These are phyloP conservation scores for Lotmaria passim DNA, from an alignment of 208 protist genomes.

Conservation along the genomic window DNA sequence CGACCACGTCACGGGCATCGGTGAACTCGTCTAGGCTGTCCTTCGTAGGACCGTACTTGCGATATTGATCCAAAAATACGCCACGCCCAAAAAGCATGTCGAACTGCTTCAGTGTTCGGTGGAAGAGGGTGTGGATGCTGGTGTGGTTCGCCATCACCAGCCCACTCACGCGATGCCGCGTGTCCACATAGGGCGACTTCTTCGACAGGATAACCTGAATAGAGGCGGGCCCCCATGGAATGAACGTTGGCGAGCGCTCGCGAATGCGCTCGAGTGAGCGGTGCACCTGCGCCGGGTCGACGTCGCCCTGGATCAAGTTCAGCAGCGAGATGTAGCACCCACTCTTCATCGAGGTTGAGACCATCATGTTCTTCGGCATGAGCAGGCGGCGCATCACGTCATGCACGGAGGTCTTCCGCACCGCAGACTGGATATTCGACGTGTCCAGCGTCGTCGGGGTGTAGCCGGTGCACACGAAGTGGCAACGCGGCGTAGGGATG, in stretches of 20 bases:
- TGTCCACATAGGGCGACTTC: constrained; percentile 97
- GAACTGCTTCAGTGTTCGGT: constrained; percentile 92
- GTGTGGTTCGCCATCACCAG: constrained; percentile 99
- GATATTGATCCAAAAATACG: constrained; percentile 96
- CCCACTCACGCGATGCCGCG: constrained; percentile 97
- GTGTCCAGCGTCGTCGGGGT: constrained; percentile 96
- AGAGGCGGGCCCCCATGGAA: constrained; percentile 98
- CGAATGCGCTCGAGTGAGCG: constrained; percentile 98
- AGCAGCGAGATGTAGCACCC: constrained; percentile 99
- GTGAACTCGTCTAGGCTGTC: constrained; percentile 97
- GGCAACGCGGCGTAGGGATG: constrained; percentile 99
- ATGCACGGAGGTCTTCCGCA: constrained; percentile 99
- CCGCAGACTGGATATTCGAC: constrained; percentile 83
- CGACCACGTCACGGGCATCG: constrained; percentile 93
- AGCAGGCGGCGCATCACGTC: constrained; percentile 99
- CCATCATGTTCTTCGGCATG: constrained; percentile 99
- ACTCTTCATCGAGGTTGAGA: constrained; percentile 90
- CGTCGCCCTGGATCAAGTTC: constrained; percentile 99
- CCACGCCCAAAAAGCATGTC: constrained; percentile 93
- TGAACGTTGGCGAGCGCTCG: constrained; percentile 98
- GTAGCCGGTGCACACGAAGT: constrained; percentile 99
- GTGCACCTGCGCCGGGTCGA: constrained; percentile 98
- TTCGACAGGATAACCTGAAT: constrained; percentile 96
- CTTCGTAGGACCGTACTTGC: constrained; percentile 91
- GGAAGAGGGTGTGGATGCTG: constrained; percentile 95